Conservation (phyloP, 306 rosid species). For the Prunus armeniaca region DNA sequence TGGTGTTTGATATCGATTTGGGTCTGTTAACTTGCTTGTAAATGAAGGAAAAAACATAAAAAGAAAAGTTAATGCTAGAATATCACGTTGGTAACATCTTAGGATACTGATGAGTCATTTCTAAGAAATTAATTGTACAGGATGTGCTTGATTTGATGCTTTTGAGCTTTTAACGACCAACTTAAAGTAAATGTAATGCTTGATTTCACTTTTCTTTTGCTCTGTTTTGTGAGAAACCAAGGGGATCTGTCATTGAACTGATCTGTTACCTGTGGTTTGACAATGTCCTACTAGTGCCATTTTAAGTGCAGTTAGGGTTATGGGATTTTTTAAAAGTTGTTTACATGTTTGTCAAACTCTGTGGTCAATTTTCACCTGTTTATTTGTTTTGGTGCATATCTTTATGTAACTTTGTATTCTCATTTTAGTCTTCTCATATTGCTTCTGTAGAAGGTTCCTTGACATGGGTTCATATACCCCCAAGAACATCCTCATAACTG, state of each 20-base stretch:
- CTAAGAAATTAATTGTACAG: neutral
- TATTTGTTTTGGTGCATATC: neutral
- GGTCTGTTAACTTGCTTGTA: neutral
- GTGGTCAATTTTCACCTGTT: neutral
- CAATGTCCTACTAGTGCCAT: neutral
- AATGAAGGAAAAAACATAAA: neutral
- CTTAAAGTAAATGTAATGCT: neutral
- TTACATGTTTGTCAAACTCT: neutral
- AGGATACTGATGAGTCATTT: neutral
- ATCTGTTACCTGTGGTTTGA: neutral
- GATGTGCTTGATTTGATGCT: constrained; percentile 1
- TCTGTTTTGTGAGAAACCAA: neutral
- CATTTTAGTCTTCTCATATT: neutral
- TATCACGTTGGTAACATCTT: neutral
- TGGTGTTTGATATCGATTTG: neutral
- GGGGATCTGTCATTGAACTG: neutral
- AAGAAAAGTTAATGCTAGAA: neutral
- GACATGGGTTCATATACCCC: constrained; percentile 74
- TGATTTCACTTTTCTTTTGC: neutral
- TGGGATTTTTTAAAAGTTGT: neutral
- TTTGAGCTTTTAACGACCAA: neutral
- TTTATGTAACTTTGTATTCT: neutral
- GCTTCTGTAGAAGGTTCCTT: constrained; percentile 31
- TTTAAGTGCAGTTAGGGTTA: neutral
- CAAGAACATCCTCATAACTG: constrained; percentile 86